A percentile compares a stretch with the other conserved stretches of the same genome.
phyloP scores from a whole-genome alignment of 106 monocot species.

The Apostasia shenzhenica region DNA sequence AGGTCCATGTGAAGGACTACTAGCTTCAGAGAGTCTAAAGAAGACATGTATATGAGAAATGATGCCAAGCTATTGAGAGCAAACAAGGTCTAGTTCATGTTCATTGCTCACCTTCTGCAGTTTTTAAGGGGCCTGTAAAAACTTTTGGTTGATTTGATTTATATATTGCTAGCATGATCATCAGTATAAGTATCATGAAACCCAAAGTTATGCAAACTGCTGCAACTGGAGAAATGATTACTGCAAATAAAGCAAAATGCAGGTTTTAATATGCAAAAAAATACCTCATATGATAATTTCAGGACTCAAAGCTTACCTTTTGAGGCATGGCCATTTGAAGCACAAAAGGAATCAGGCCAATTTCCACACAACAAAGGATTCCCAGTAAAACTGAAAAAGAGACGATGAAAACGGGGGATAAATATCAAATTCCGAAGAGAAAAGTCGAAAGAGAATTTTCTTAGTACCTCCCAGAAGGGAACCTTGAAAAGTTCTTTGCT shows the following conservation, averaged over 20 bases:
- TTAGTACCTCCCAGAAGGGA: constrained; percentile 64
- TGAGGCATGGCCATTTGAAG: constrained; percentile 17
- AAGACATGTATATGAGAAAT: neutral
- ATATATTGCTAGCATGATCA: constrained; percentile 48
- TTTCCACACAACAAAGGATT: constrained; percentile 65
- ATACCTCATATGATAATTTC: neutral
- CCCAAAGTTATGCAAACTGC: constrained; percentile 58
- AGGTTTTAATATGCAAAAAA: neutral
- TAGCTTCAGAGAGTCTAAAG: constrained; percentile 71
- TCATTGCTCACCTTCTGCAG: constrained; percentile 27
- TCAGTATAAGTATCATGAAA: constrained; percentile 32
- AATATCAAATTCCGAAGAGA: too few species aligned
- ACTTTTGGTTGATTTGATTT: constrained; percentile 40
- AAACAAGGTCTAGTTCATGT: neutral
- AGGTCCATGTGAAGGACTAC: constrained; percentile 94
- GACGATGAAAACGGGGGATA: too few species aligned
- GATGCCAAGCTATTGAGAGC: neutral
- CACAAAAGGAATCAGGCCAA: constrained; percentile 42
- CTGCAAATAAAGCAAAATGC: constrained; percentile 25
- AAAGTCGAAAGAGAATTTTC: neutral
- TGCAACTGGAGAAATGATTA: constrained; percentile 34
- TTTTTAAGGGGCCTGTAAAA: constrained; percentile 27
- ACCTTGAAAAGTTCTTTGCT: constrained; percentile 69
- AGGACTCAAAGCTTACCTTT: constrained; percentile 35
- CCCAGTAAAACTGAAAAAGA: constrained; percentile 57